A percentile compares a stretch with the other conserved stretches of the same genome.
Conservation (phyloP, 164 flowering plant genomes). For the Stephania yunnanensis region DNA sequence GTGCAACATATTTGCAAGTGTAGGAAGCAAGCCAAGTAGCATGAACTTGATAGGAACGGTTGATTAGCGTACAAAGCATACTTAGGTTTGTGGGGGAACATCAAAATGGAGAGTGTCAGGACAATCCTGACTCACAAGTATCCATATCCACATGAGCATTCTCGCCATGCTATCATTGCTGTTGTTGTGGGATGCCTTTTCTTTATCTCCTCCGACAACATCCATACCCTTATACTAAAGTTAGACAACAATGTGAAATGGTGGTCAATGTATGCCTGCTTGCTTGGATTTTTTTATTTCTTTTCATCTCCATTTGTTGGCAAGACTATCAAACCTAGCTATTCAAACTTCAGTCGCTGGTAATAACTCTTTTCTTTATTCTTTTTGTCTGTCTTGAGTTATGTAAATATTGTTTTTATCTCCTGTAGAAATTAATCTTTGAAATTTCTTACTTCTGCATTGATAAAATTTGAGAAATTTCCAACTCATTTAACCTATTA, state of each 20-base stretch:
- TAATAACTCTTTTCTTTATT: conserved; percentile 24
- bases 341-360: conserved; percentile 97
- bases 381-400: not conserved
- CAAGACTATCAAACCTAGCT: conserved; percentile 93
- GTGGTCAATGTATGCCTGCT: conserved; percentile 98
- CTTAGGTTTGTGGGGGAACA: conserved; percentile 45
- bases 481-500: not conserved
- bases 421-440: not conserved
- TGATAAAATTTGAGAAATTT: not conserved
- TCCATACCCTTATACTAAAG: conserved; percentile 83
- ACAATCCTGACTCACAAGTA: conserved; percentile 70
- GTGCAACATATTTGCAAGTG: conserved; percentile 13
- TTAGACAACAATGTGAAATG: conserved; percentile 85
- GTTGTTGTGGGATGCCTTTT: conserved; percentile 86
- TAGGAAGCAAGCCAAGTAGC: conserved; percentile 10
- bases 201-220: conserved; percentile 93
- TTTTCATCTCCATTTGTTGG: conserved; percentile 93
- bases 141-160: conserved; percentile 98
- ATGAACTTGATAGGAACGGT: conserved; percentile 1
- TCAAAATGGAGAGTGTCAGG: conserved; percentile 85
- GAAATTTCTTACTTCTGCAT: not conserved
- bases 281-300: conserved; percentile 96
- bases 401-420: not conserved
- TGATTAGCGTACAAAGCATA: conserved; percentile 45
- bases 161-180: conserved; percentile 88